Conservation (phyloP, 2,329 filamentous ascomycete genomes). For the Raffaelea albimanens region DNA sequence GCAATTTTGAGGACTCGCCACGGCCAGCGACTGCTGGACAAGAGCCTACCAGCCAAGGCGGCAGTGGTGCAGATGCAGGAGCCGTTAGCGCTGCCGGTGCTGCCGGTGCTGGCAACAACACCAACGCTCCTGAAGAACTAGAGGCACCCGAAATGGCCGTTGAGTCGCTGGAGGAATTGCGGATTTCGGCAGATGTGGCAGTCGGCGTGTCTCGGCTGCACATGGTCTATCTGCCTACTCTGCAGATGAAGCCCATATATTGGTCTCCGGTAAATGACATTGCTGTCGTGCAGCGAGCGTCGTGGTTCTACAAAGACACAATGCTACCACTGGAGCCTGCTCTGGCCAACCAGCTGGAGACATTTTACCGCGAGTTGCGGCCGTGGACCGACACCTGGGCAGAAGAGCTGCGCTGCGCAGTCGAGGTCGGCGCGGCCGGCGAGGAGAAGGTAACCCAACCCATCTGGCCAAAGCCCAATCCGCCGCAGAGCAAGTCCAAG, state of each 20-base stretch:
- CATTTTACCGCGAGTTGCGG: conserved; percentile 77
- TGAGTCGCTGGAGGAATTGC: neutral
- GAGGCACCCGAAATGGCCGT: conserved; percentile 1
- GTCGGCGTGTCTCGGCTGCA: conserved; percentile 89
- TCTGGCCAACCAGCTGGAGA: conserved; percentile 85
- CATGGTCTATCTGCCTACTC: conserved; percentile 69
- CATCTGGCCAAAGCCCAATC: conserved; percentile 65
- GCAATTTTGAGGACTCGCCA: too few relatives aligned
- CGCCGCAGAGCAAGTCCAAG: conserved; percentile 13
- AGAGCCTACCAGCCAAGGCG: too few relatives aligned
- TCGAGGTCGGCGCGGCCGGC: conserved; percentile 80
- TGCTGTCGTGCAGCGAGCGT: conserved; percentile 71
- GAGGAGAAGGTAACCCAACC: conserved; percentile 84
- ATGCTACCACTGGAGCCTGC: conserved; percentile 81
- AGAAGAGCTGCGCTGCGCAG: conserved; percentile 81
- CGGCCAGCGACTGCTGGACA: too few relatives aligned
- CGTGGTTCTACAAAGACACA: conserved; percentile 95
- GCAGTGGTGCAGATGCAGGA: too few relatives aligned
- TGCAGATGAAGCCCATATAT: conserved; percentile 94
- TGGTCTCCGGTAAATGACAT: conserved; percentile 93
- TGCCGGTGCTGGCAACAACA: too few relatives aligned
- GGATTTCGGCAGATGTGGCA: conserved; percentile 48
- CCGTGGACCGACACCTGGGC: conserved; percentile 90
- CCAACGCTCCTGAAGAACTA: too few relatives aligned
- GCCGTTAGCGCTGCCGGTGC: too few relatives aligned